phyloP scores from a whole-genome alignment of 192 early-diverging fungal species.

The Coemansia javaensis region DNA sequence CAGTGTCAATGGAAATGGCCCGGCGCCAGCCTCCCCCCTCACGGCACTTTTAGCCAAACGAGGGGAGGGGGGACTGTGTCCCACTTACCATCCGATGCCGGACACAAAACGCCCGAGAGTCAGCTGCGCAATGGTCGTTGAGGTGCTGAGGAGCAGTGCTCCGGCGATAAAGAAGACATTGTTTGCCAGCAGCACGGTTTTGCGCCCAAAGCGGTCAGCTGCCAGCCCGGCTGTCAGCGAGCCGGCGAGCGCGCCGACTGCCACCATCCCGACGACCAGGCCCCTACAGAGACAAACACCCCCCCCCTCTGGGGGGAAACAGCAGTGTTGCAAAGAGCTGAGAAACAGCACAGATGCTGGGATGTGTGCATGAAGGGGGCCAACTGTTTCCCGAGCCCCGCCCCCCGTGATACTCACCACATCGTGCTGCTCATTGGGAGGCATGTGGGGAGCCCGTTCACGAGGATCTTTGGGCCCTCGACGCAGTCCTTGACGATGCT shows the following conservation, averaged over 20 bases:
- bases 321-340: too few species aligned
- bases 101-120: slow-evolving; percentile 65
- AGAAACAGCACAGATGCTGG: neutral
- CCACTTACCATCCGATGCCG: slow-evolving; percentile 58
- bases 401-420: slow-evolving; percentile 28
- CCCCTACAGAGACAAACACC: slow-evolving; percentile 56
- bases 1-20: too few species aligned
- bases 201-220: slow-evolving; percentile 60
- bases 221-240: slow-evolving; percentile 56
- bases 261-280: slow-evolving; percentile 52
- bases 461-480: slow-evolving; percentile 9
- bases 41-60: too few species aligned
- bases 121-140: slow-evolving; percentile 56
- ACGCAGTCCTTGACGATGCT: slow-evolving; percentile 47
- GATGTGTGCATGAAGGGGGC: neutral
- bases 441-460: slow-evolving; percentile 36
- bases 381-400: neutral
- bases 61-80: neutral
- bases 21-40: too few species aligned
- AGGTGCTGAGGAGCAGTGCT: slow-evolving; percentile 56
- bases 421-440: slow-evolving; percentile 42
- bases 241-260: slow-evolving; percentile 61
- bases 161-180: slow-evolving; percentile 68
- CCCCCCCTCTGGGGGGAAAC: too few species aligned
- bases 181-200: slow-evolving; percentile 56